Evolutionary conservation across 2,329 filamentous ascomycete genomes (phyloP).

Genomic region (Venturia pyrina): DNA sequence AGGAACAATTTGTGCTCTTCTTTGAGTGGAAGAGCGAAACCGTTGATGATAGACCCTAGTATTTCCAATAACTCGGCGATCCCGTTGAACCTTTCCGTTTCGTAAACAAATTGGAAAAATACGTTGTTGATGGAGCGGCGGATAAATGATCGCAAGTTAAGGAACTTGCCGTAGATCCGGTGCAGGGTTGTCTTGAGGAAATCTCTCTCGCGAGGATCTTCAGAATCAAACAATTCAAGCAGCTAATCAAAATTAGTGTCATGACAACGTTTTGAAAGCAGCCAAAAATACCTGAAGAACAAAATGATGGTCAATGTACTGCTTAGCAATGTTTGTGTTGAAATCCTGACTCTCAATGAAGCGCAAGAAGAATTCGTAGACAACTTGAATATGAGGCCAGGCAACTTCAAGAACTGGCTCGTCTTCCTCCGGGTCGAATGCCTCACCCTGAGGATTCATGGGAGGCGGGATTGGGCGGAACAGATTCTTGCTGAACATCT

Average conservation of each 20-base stretch:
- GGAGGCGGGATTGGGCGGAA: constrained; percentile 95
- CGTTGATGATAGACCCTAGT: constrained; percentile 96
- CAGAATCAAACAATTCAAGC: constrained; percentile 95
- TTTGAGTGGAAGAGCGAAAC: constrained; percentile 90
- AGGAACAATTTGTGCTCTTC: constrained; percentile 98
- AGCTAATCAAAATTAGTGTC: constrained; percentile 41
- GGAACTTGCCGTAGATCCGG: constrained; percentile 96
- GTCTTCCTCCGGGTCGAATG: constrained; percentile 96
- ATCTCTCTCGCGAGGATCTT: constrained; percentile 91
- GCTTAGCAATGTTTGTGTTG: constrained; percentile 98
- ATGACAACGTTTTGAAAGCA: background rate
- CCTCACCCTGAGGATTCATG: constrained; percentile 95
- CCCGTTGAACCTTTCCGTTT: constrained; percentile 96
- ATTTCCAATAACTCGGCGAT: constrained; percentile 96
- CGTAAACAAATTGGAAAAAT: constrained; percentile 99
- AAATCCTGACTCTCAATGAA: constrained; percentile 99
- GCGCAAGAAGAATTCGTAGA: constrained; percentile 97
- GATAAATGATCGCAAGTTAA: constrained; percentile 95
- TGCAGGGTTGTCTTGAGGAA: constrained; percentile 97
- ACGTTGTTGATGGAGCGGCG: constrained; percentile 98
- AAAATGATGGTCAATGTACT: constrained; percentile 97
- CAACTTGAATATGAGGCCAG: constrained; percentile 98
- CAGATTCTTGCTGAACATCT: constrained; percentile 98
- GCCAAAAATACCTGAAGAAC: constrained; percentile 57
- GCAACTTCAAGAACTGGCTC: constrained; percentile 96